Evolutionary conservation across 106 monocot species (phyloP).

Genomic region (Allium fistulosum): DNA sequence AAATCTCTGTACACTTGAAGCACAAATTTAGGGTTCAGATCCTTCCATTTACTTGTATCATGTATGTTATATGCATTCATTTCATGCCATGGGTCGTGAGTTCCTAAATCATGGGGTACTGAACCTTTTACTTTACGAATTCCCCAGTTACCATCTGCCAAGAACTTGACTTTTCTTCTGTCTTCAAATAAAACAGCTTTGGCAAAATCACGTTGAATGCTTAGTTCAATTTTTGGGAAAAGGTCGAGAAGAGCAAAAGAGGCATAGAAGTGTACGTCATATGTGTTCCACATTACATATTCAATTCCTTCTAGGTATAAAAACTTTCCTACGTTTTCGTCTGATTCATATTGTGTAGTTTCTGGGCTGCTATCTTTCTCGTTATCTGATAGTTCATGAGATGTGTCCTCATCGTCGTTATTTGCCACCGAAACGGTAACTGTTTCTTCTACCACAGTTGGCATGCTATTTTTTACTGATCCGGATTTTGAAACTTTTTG

Average conservation of each 20-base stretch:
- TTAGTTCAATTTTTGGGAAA: constrained; percentile 90
- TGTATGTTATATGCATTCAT: constrained; percentile 99
- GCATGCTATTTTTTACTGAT: constrained; percentile 23
- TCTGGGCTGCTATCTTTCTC: constrained; percentile 15
- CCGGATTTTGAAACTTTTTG: constrained; percentile 19
- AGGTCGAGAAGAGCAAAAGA: constrained; percentile 94
- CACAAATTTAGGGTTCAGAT: constrained; percentile 97
- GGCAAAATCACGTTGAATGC: constrained; percentile 90
- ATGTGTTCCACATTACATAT: constrained; percentile 99
- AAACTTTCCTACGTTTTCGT: constrained; percentile 78
- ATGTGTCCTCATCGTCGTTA: constrained; percentile 16
- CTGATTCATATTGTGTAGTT: constrained; percentile 5
- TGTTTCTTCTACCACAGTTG: constrained; percentile 7
- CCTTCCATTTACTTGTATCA: constrained; percentile 98
- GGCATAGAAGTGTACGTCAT: constrained; percentile 99
- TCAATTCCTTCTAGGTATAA: constrained; percentile 94
- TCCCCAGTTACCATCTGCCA: constrained; percentile 81
- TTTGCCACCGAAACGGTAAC: constrained; percentile 8
- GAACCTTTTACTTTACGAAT: constrained; percentile 91
- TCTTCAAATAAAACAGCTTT: constrained; percentile 76
- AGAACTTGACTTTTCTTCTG: constrained; percentile 70
- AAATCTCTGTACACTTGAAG: constrained; percentile 97
- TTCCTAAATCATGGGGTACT: constrained; percentile 96
- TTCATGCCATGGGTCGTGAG: constrained; percentile 96
- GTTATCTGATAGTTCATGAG: constrained; percentile 9